Conservation (phyloP, 768 basidiomycete species). For the Cyclocybe cylindracea region DNA sequence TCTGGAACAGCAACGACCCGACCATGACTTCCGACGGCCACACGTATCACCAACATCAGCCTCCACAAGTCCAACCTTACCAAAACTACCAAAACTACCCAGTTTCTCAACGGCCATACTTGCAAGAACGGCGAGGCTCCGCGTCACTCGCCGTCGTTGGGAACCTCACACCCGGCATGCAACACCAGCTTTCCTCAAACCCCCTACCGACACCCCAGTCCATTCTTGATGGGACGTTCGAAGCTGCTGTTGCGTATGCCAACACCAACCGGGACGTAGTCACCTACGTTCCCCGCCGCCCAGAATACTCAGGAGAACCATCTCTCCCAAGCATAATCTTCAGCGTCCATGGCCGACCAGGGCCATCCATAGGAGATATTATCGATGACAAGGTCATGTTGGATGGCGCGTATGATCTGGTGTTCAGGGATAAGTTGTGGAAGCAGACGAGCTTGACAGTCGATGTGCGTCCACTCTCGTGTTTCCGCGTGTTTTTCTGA, state of each 20-base stretch:
- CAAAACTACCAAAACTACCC: not conserved
- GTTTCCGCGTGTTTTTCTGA: not conserved
- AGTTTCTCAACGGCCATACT: not conserved
- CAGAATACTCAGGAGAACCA: slow-evolving; percentile 11
- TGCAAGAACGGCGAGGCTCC: not conserved
- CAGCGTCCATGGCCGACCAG: slow-evolving; percentile 19
- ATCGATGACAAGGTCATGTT: slow-evolving; percentile 9
- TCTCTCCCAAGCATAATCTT: slow-evolving; percentile 19
- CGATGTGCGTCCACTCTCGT: slow-evolving; percentile 16
- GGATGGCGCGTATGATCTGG: slow-evolving; percentile 16
- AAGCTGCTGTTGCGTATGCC: not conserved
- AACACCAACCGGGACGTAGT: slow-evolving; percentile 5
- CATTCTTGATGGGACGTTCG: slow-evolving; percentile 15
- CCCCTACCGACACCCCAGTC: slow-evolving; percentile 9
- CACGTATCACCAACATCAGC: no score
- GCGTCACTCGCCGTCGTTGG: not conserved
- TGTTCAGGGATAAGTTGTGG: slow-evolving; percentile 19
- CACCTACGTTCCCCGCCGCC: slow-evolving; percentile 14
- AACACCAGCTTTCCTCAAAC: slow-evolving; percentile 7
- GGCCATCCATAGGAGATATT: slow-evolving; percentile 21
- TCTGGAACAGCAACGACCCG: no score
- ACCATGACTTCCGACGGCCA: no score
- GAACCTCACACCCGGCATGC: slow-evolving; percentile 1
- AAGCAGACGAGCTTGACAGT: slow-evolving; percentile 15
- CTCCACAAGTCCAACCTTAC: no score